Percentiles rank a stretch among this genome's conserved stretches.
Evolutionary conservation across 176 grass and related monocot genomes (phyloP).

Genomic region (Musa acuminata): DNA sequence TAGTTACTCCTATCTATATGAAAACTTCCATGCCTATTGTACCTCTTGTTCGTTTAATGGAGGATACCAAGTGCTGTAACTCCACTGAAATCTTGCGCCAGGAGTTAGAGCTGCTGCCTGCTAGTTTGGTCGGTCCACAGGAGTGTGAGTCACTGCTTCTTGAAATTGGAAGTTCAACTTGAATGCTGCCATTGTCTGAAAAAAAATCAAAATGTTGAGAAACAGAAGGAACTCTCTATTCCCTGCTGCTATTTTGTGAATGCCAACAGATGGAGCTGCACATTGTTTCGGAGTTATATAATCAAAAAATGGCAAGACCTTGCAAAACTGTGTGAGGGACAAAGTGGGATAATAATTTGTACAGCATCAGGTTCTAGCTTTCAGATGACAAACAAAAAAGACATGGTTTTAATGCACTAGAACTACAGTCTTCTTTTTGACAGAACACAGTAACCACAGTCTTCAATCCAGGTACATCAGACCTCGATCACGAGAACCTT

Average conservation of each 20-base stretch:
- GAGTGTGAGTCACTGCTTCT: too few relatives aligned
- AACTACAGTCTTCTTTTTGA: not conserved
- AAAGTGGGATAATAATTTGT: not conserved
- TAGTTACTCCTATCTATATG: too few relatives aligned
- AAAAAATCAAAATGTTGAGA: not conserved
- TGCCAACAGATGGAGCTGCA: not conserved
- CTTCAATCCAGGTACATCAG: not conserved
- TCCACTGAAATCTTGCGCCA: too few relatives aligned
- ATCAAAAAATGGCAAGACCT: not conserved
- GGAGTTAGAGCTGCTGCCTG: too few relatives aligned
- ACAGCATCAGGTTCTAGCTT: not conserved
- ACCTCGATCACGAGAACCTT: not conserved
- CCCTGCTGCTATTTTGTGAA: not conserved
- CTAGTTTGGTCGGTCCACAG: too few relatives aligned
- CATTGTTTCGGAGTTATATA: not conserved
- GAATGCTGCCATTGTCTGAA: too few relatives aligned
- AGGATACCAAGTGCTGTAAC: too few relatives aligned
- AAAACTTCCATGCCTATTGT: too few relatives aligned
- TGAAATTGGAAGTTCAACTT: too few relatives aligned
- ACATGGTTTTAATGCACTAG: not conserved
- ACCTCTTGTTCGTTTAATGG: too few relatives aligned
- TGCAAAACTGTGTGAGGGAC: not conserved
- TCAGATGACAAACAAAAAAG: not conserved
- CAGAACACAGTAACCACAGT: not conserved
- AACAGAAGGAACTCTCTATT: not conserved